These are phyloP conservation scores for Cercospora janseana DNA, from an alignment of 2,329 filamentous ascomycete genomes.

Conservation along the genomic window DNA sequence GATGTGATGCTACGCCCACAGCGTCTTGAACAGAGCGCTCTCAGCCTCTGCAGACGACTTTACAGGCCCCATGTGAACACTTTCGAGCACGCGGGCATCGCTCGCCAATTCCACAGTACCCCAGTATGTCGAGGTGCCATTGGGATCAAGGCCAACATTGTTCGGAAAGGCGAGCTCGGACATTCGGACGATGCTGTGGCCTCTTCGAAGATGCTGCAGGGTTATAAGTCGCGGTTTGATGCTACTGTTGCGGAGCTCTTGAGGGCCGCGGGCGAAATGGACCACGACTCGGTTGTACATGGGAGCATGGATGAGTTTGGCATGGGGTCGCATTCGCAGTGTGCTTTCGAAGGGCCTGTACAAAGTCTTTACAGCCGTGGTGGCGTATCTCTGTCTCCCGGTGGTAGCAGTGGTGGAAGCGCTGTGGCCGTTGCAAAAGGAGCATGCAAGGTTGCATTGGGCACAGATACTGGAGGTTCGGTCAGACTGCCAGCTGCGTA, in stretches of 20 bases:
- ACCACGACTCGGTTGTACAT: slow-evolving; percentile 61
- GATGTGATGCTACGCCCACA: slow-evolving; percentile 28
- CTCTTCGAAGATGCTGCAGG: slow-evolving; percentile 68
- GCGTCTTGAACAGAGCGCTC: slow-evolving; percentile 21
- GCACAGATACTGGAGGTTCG: slow-evolving; percentile 91
- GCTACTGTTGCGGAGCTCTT: slow-evolving; percentile 76
- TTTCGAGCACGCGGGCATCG: background rate
- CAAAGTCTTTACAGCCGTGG: slow-evolving; percentile 47
- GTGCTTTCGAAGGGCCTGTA: slow-evolving; percentile 68
- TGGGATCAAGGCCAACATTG: slow-evolving; percentile 54
- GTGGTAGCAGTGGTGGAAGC: slow-evolving; percentile 91
- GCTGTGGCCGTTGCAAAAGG: slow-evolving; percentile 74
- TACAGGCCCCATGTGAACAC: slow-evolving; percentile 6
- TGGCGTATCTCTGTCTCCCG: slow-evolving; percentile 59
- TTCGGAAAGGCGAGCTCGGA: slow-evolving; percentile 37
- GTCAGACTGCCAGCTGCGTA: slow-evolving; percentile 86
- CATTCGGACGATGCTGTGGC: slow-evolving; percentile 65
- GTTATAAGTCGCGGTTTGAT: slow-evolving; percentile 72
- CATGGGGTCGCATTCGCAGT: slow-evolving; percentile 80
- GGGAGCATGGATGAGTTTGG: slow-evolving; percentile 96
- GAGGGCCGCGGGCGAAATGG: slow-evolving; percentile 57
- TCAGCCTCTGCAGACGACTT: slow-evolving; percentile 16
- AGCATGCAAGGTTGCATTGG: slow-evolving; percentile 68
- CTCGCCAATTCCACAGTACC: slow-evolving; percentile 4
- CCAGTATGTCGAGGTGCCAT: slow-evolving; percentile 32